phyloP scores from a whole-genome alignment of 441 rosid species.

The Cnidoscolus chayamansa region DNA sequence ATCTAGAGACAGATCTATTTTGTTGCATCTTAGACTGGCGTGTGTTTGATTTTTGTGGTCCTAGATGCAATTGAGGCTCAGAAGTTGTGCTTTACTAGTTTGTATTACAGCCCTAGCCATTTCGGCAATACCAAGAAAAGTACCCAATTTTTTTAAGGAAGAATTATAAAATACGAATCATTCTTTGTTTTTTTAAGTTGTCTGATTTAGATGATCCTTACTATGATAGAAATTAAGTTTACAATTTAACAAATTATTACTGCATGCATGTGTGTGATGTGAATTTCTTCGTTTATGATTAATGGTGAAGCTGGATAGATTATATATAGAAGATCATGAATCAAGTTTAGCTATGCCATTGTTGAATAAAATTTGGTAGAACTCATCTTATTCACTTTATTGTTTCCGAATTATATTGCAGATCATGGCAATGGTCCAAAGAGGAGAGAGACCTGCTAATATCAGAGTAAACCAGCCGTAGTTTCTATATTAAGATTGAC shows the following conservation, averaged over 20 bases:
- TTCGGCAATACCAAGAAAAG: not conserved
- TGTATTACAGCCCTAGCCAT: not conserved
- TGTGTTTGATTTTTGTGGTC: not conserved
- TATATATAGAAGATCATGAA: not conserved
- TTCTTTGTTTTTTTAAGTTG: not conserved
- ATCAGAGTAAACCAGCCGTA: slow-evolving; percentile 48
- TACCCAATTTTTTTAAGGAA: too few species aligned
- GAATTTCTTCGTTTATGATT: not conserved
- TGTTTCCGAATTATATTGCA: slow-evolving; percentile 31
- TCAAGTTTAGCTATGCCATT: not conserved
- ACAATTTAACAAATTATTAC: not conserved
- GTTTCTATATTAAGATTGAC: slow-evolving; percentile 13
- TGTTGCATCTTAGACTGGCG: not conserved
- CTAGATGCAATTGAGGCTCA: not conserved
- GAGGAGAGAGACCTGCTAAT: slow-evolving; percentile 94
- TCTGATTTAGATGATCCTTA: not conserved
- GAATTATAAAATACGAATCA: not conserved
- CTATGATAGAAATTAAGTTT: not conserved
- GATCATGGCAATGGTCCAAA: slow-evolving; percentile 92
- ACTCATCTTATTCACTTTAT: slow-evolving; percentile 10
- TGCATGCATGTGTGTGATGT: not conserved
- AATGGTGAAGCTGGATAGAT: not conserved
- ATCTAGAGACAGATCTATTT: not conserved
- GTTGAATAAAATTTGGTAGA: not conserved
- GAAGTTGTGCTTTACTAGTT: not conserved